Evolutionary conservation across 192 early-diverging fungal genomes (phyloP), one percentile per base, ranked within the genome.

Genomic region (Dissophora ornata): DNA sequence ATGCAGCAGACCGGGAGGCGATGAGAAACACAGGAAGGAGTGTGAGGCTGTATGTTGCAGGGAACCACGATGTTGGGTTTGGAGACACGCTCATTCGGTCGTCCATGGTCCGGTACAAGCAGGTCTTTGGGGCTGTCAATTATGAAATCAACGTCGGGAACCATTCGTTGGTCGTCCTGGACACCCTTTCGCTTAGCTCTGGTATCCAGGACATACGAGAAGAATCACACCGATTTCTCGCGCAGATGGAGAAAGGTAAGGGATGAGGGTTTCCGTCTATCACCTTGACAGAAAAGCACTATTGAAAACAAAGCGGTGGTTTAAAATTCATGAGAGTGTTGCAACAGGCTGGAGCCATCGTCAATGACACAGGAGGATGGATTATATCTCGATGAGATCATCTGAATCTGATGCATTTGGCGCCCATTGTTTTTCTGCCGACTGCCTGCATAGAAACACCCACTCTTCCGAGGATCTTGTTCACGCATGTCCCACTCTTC

Each of bases 51-150:
- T 83, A 91, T 62, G 89, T 93, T 71, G 90, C 90, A 2, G 97
- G 95, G 4, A 98, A 96, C 80, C 95, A 98, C 71, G 97, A 98
- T 75, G 88, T 95, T 51, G 97, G 97, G 0, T 92, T 93, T 46
- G 89, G 92, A 11, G 83, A 90, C 60, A 82, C 83, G 0, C 57
- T 94, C n/a, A 70, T 85, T 16, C 53, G 29, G 0, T 6, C 18
- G 1, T 81, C 84, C 13, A 60, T 87, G 18, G 40, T 60, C 0
- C 69, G 90, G 26, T 92, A 86, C 59, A 73, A 83, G 28, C 24
- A 57, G 25, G 56, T 70, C 19, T 86, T 88, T 56, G 90, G 90
- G 2, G 79, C 83, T 2, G 75, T 81, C 11, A 90, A 87, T 47
- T 87, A 87, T 33, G 69, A 83, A 7, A 26, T 88, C 2, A 25